Evolutionary conservation across 768 basidiomycete genomes (phyloP), one percentile per base, ranked within the genome.

Genomic region (Lactarius psammicola): DNA sequence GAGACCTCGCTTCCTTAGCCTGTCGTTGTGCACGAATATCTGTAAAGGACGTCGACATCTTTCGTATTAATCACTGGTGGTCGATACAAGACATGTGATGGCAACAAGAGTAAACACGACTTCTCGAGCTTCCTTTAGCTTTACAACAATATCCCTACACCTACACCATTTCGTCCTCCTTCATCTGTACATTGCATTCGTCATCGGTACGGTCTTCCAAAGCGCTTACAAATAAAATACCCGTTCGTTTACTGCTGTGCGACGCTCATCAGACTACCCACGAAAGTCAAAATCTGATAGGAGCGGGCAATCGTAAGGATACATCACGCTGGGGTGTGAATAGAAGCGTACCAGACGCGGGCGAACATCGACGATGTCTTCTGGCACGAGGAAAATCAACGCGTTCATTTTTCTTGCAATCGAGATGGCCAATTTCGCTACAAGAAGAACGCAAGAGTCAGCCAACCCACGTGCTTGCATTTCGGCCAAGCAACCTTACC

Each of bases 371-470:
- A 98, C 94, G 71, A 98, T 95, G 77, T 95, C 95, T 74, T 98
- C 96, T 0, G 96, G 95, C 0, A 98, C 96, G 65, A 98, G 79
- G 84, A 98, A 98, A 72, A 98, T 98, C 71, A 97, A 77, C 5
- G 93, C 92, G 61, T 94, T 92, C 88, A 95, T 89, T 84, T 98
- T 98, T 73, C 96, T 84, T n/a, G 96, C 95, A 71, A 98, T 98
- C 3, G 96, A 98, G 71, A 98, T 98, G 9, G 94, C 96, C 69
- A 98, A 78, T 85, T 98, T 98, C 18, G 95, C 95, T 97, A 68
- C 9, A 64, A 23, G 46, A 61, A 68, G n/a, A 54, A 57, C 23
- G 17, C 55, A 31, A 8, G 30, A 5, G 46, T 59, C 58, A 67
- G 59, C 7, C 23, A 1, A 31, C 5, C 13, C 3, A 49, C 23